phyloP scores from a whole-genome alignment of 495 filamentous ascomycete species.

The Talaromyces borbonicus region DNA sequence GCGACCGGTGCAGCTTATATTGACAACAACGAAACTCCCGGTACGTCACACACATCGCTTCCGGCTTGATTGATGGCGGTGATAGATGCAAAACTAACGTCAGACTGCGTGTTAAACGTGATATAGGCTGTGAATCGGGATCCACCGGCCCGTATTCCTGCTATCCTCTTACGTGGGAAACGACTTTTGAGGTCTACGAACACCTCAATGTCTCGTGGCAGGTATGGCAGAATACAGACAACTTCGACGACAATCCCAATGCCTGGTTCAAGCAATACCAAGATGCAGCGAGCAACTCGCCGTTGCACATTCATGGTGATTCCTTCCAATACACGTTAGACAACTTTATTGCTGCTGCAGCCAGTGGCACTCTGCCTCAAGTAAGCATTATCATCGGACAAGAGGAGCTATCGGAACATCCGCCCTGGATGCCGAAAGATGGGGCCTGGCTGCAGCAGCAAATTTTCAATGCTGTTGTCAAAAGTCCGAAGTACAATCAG shows the following conservation, averaged over 20 bases:
- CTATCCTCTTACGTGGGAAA: conserved; percentile 47
- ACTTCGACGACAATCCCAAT: conserved; percentile 46
- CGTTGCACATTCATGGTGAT: conserved; percentile 35
- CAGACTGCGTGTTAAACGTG: not conserved
- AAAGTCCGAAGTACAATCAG: conserved; percentile 37
- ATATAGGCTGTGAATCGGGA: conserved; percentile 4
- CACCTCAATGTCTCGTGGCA: conserved; percentile 45
- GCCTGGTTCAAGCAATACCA: conserved; percentile 48
- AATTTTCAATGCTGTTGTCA: conserved; percentile 40
- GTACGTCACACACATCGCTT: too few relatives aligned
- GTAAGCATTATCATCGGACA: conserved; percentile 46
- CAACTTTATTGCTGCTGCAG: conserved; percentile 39
- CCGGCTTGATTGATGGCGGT: too few relatives aligned
- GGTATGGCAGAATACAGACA: conserved; percentile 43
- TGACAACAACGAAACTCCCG: conserved; percentile 46
- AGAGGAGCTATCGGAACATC: conserved; percentile 42
- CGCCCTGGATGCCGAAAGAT: conserved; percentile 42
- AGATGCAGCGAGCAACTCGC: conserved; percentile 24
- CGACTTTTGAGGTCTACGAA: conserved; percentile 41
- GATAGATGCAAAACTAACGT: not conserved
- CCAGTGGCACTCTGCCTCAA: conserved; percentile 42
- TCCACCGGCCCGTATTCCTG: conserved; percentile 15
- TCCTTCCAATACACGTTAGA: conserved; percentile 32
- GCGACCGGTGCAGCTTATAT: conserved; percentile 44
- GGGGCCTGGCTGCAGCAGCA: conserved; percentile 49